Conservation (phyloP, 305 asterid species). For the Withania somnifera region DNA sequence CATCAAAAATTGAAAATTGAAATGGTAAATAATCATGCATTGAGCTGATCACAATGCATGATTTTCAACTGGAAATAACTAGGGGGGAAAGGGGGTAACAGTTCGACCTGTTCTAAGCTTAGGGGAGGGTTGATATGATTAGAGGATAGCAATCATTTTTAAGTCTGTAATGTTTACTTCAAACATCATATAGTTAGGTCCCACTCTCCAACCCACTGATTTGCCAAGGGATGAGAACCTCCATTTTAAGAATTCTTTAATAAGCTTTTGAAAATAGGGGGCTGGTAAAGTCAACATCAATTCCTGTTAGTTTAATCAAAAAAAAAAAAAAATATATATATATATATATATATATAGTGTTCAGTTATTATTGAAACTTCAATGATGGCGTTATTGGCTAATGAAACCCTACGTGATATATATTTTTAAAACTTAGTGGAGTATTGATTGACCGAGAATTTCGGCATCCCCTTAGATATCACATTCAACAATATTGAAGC, state of each 20-base stretch:
- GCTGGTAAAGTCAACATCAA: constrained; percentile 5
- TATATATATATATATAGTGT: background rate
- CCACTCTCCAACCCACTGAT: background rate
- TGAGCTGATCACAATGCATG: no score
- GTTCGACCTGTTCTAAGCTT: background rate
- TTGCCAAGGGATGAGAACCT: background rate
- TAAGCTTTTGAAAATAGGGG: background rate
- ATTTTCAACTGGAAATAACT: background rate
- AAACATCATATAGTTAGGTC: background rate
- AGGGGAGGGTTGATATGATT: background rate
- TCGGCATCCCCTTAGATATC: constrained; percentile 17
- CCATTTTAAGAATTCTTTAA: background rate
- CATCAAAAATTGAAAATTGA: background rate
- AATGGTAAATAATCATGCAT: no score
- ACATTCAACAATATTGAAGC: background rate
- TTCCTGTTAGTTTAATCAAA: constrained; percentile 5
- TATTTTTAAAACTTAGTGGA: constrained; percentile 22
- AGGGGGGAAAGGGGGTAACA: background rate
- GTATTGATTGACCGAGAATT: constrained; percentile 24
- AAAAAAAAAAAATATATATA: no score
- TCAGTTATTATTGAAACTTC: background rate
- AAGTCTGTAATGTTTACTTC: background rate
- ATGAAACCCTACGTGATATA: background rate
- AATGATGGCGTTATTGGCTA: constrained; percentile 22
- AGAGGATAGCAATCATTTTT: background rate